phyloP scores from a whole-genome alignment of 176 grass and related monocot species.

The Secale cereale region DNA sequence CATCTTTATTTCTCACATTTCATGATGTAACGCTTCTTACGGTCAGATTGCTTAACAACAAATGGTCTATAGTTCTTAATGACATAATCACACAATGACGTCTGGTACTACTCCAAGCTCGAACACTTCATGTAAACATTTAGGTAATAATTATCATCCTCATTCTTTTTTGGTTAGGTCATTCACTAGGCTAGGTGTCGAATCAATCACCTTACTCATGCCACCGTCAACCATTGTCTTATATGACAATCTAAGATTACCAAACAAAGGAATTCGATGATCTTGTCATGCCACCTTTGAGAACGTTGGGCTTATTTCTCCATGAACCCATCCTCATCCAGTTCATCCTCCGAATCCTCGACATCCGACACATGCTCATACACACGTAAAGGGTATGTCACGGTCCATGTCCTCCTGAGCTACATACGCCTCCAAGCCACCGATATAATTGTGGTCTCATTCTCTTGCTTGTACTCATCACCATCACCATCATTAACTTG shows the following conservation, averaged over 20 bases:
- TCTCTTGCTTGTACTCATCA: neutral
- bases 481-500: neutral
- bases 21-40: neutral
- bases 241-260: neutral
- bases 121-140: neutral
- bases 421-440: neutral
- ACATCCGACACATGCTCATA: neutral
- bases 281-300: neutral
- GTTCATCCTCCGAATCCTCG: neutral
- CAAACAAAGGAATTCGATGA: neutral
- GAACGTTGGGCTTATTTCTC: neutral
- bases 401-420: neutral
- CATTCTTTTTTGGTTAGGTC: neutral
- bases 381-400: neutral
- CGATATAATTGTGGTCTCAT: neutral
- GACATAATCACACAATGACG: neutral
- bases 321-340: neutral
- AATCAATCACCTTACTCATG: neutral
- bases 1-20: neutral
- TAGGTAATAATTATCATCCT: neutral
- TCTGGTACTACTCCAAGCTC: neutral
- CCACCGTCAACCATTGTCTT: neutral
- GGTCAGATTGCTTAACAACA: neutral
- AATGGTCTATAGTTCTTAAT: neutral
- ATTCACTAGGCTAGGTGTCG: neutral